Conservation (phyloP, 1,284 basidiomycete genomes). For the Puccinia horiana region DNA sequence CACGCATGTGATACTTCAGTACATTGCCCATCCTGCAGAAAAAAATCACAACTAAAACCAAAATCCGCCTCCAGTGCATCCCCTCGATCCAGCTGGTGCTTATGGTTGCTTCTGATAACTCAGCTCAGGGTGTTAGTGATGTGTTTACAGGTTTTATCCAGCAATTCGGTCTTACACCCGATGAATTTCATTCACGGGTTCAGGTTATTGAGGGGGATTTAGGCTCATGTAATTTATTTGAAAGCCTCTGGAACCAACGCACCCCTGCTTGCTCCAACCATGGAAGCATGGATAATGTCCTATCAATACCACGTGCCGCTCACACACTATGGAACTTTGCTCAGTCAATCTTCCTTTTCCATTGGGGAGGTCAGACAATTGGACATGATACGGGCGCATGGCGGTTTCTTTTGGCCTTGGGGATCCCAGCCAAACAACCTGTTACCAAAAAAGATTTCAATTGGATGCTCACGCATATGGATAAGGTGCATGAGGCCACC, state of each 20-base stretch:
- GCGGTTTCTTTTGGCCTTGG: background rate
- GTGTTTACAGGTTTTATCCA: background rate
- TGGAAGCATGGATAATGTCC: background rate
- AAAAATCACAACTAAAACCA: too few relatives aligned
- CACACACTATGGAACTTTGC: background rate
- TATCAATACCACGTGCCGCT: background rate
- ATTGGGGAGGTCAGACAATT: background rate
- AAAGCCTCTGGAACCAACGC: background rate
- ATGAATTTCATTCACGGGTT: background rate
- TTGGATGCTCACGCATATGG: background rate
- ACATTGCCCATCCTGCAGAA: background rate
- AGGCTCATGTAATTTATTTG: background rate
- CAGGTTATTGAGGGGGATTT: background rate
- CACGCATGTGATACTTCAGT: background rate
- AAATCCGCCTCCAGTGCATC: background rate
- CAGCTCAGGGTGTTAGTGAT: background rate
- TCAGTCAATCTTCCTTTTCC: background rate
- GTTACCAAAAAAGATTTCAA: background rate
- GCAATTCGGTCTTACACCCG: background rate
- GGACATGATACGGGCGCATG: background rate
- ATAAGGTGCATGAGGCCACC: background rate
- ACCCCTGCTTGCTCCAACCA: background rate
- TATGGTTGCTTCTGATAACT: constrained; percentile 11
- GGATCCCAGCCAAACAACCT: background rate
- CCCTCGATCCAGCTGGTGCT: background rate